Evolutionary conservation across 192 early-diverging fungal species (phyloP).

Genomic region (Backusella westeae): DNA sequence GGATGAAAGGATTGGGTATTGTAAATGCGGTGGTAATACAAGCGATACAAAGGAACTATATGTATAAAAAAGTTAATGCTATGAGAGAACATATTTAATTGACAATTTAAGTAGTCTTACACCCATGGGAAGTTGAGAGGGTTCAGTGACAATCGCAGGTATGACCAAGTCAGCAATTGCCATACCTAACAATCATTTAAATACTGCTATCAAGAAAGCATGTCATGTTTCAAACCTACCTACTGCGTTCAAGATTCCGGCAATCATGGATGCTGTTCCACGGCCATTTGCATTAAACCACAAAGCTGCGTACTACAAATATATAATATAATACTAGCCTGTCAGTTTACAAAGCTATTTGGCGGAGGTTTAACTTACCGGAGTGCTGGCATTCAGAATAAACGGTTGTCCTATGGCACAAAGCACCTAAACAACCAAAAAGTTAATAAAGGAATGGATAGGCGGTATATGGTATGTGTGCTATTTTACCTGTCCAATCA

Average conservation of each 20-base stretch:
- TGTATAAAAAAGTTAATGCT: not conserved
- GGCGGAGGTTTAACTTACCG: conserved; percentile 14
- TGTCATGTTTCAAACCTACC: not conserved
- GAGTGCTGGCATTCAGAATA: conserved; percentile 52
- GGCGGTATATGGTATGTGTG: not conserved
- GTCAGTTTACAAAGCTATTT: not conserved
- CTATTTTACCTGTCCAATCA: conserved; percentile 45
- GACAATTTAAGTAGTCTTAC: conserved; percentile 24
- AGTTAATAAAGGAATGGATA: not conserved
- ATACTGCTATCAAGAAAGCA: not conserved
- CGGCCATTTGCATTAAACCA: conserved; percentile 51
- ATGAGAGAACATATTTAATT: not conserved
- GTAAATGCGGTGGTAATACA: conserved; percentile 38
- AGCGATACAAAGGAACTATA: conserved; percentile 37
- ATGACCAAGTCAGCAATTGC: conserved; percentile 49
- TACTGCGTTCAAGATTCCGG: conserved; percentile 20
- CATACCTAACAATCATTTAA: conserved; percentile 33
- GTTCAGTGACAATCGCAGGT: conserved; percentile 41
- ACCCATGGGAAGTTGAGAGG: conserved; percentile 27
- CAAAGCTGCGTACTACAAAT: conserved; percentile 44
- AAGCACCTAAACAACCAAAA: not conserved
- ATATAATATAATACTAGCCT: not conserved
- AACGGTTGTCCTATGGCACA: conserved; percentile 49
- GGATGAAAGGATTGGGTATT: conserved; percentile 45
- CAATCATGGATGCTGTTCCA: conserved; percentile 49